Evolutionary conservation across 2,329 filamentous ascomycete genomes (phyloP), one percentile per base, ranked within the genome.

Genomic region (Fusarium subtropicale): DNA sequence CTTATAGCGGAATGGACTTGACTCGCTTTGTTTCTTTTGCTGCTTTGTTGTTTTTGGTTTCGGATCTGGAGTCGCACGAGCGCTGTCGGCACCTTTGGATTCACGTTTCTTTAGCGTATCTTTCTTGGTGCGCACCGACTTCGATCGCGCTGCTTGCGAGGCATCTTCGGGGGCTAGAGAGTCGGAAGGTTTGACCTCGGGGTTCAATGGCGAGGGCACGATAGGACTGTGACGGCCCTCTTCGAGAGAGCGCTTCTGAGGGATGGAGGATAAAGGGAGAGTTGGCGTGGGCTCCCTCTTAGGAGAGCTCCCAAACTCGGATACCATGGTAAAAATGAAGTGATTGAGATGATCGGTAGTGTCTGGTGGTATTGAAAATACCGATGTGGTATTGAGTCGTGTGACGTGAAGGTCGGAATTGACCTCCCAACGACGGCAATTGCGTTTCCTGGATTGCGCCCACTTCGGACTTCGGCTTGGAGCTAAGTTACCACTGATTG

Each of bases 191-290:
- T 77, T 87, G 66, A 85, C 84, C 46, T 91, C 88, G 47, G 90
- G 89, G 72, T 94, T 94, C 66, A 94, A 86, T 30, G 91, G 91
- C 13, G 92, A 94, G 4, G 91, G 88, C 3, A 93, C 84, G 15
- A 89, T 85, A 7, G 92, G 91, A 64, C 86, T 86, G 78, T 94
- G 89, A 36, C 68, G 68, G 75, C 88, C 88, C 73, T 92, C 90
- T 64, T 92, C 90, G 31, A 91, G 83, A 24, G 83, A 81, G 62
- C 90, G 88, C 74, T 92, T 92, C 75, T 90, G 86, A 5, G 89
- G 88, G 26, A 90, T 81, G 12, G 84, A 83, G 52, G 84, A 80
- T 77, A 80, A 73, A 8, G 80, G 74, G 18, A 78, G 72, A 24
- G 76, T 77, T 30, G 82, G 80, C 9, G 80, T 83, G 20, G 79